Evolutionary conservation across 768 basidiomycete genomes (phyloP), one percentile per base, ranked within the genome.

Genomic region (Trametes maxima): DNA sequence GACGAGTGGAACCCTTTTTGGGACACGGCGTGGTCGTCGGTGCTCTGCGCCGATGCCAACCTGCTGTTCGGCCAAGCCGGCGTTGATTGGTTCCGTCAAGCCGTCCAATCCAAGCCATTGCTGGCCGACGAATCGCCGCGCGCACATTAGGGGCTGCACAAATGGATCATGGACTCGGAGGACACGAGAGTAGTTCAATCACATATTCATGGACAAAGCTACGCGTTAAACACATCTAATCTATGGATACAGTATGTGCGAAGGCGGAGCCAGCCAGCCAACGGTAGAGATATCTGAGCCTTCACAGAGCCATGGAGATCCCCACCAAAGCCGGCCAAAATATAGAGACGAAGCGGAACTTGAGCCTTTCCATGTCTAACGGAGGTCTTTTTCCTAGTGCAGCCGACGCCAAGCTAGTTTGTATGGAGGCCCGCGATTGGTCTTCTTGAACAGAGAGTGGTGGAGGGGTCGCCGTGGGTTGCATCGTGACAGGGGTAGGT

Each of bases 311-410:
- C 80, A 87, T 79, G 37, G 80, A 78, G 46, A 85, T 71, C 2
- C 85, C 86, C 55, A 86, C 74, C 53, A 86, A 68, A 7, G 82
- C 77, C 36, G 85, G 83, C 82, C 84, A 85, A 22, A 82, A 70
- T 61, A 85, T 74, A 57, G 82, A 83, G 60, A 82, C 75, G 48
- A 84, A 60, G 11, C 78, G 70, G 68, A 83, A 82, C 64, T 77
- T 80, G 54, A 72, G 44, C 36, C 67, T 63, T 47, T 70, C 71
- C 51, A 65, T 45, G 54, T 70, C 68, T 17, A 70, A 50, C 5
- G 64, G 55, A 21, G 60, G 37, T 22, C 62, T 59, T 39, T 50
- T 59, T 47, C 64, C 55, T 7, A 54, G 33, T 1, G 57, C 39
- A 1, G 58, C 44, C 16, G 42, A 40, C 17, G 53, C 59, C 2